Percentiles rank a stretch among this genome's conserved stretches.
phyloP scores from a whole-genome alignment of 805 yeast genomes.

The Cyberlindnera xylosilytica region DNA sequence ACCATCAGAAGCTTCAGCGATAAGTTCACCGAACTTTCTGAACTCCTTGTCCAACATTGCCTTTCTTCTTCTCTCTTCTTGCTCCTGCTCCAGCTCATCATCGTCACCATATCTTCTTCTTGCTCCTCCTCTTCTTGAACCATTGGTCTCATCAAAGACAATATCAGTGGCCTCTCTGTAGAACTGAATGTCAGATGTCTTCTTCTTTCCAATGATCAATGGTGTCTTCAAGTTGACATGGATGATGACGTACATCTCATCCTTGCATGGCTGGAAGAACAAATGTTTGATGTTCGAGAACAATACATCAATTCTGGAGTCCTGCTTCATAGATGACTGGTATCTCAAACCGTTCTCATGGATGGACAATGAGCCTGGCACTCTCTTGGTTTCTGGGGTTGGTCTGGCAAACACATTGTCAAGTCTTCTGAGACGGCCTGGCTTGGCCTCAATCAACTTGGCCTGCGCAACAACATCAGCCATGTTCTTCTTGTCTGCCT shows the following conservation, averaged over 20 bases:
- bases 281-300: slow-evolving; percentile 90
- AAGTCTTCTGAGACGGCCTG: slow-evolving; percentile 80
- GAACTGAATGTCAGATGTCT: slow-evolving; percentile 92
- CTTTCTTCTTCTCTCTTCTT: slow-evolving; percentile 93
- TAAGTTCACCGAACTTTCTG: slow-evolving; percentile 81
- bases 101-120: slow-evolving; percentile 89
- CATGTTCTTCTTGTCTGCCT: slow-evolving; percentile 83
- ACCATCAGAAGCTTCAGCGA: slow-evolving; percentile 85
- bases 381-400: slow-evolving; percentile 94
- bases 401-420: slow-evolving; percentile 92
- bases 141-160: slow-evolving; percentile 95
- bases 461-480: slow-evolving; percentile 96
- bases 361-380: slow-evolving; percentile 84
- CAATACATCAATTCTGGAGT: slow-evolving; percentile 82
- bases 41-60: slow-evolving; percentile 90
- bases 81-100: slow-evolving; percentile 97
- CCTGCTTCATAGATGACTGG: slow-evolving; percentile 80
- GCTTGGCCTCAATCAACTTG: slow-evolving; percentile 73
- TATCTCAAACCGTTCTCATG: slow-evolving; percentile 96
- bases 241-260: slow-evolving; percentile 86
- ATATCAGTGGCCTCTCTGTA: slow-evolving; percentile 96
- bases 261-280: slow-evolving; percentile 94
- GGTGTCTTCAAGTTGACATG: slow-evolving; percentile 93
- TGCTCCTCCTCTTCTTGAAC: slow-evolving; percentile 65
- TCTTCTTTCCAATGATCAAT: slow-evolving; percentile 91